Evolutionary conservation across 768 basidiomycete species (phyloP).

Genomic region (Hortiboletus flavorubellus): DNA sequence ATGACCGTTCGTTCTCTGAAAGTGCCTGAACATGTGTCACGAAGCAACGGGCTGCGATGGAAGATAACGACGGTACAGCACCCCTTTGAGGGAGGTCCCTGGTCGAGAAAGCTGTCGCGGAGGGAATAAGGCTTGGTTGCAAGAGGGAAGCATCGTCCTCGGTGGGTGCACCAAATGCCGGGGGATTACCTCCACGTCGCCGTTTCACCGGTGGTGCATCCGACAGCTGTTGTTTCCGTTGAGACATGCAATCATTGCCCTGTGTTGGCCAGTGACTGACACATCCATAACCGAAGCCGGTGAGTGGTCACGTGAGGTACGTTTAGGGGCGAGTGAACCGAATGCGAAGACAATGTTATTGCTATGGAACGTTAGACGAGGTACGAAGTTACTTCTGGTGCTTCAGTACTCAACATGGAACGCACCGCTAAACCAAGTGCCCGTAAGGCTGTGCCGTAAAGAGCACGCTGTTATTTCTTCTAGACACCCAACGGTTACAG

Average conservation of each 20-base stretch:
- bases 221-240: conserved; percentile 2
- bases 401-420: too few relatives aligned
- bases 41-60: conserved; percentile 51
- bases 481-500: too few relatives aligned
- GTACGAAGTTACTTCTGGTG: too few relatives aligned
- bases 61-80: conserved; percentile 43
- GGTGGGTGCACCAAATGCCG: conserved; percentile 42
- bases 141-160: conserved; percentile 41
- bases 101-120: conserved; percentile 50
- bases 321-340: too few relatives aligned
- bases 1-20: conserved; percentile 35
- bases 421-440: too few relatives aligned
- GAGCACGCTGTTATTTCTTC: too few relatives aligned
- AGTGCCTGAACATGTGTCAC: conserved; percentile 42
- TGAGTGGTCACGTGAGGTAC: too few relatives aligned
- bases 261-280: too few relatives aligned
- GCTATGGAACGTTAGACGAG: too few relatives aligned
- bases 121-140: conserved; percentile 39
- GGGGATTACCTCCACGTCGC: conserved; percentile 10
- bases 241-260: conserved; percentile 8
- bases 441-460: too few relatives aligned
- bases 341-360: too few relatives aligned
- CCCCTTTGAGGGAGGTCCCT: conserved; percentile 34
- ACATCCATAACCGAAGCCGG: too few relatives aligned
- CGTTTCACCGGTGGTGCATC: conserved; percentile 11